Percentiles rank a stretch among this genome's conserved stretches.
Conservation (phyloP, 78 protist species). For the Dictyostelium firmibasis region DNA sequence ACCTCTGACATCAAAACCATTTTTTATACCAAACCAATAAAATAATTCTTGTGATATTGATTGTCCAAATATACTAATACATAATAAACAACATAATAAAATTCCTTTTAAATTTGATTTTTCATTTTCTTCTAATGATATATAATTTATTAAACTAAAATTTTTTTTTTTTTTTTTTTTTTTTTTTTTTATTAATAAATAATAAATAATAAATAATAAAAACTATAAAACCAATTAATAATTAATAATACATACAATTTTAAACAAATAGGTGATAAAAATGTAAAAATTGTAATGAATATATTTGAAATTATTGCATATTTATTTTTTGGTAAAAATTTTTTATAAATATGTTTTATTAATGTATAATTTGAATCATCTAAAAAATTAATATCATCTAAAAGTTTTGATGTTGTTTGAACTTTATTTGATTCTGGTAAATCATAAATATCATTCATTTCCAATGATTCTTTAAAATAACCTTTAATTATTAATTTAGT, state of each 20-base stretch:
- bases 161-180: too few species aligned
- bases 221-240: neutral
- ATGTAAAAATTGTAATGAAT: neutral
- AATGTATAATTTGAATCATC: slow-evolving; percentile 9
- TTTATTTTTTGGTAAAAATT: neutral
- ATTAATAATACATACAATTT: slow-evolving; percentile 1
- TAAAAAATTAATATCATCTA: neutral
- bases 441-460: slow-evolving; percentile 13
- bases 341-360: slow-evolving; percentile 4
- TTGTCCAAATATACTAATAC: neutral
- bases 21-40: slow-evolving; percentile 56
- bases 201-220: neutral
- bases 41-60: slow-evolving; percentile 10
- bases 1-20: slow-evolving; percentile 2
- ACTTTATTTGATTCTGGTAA: neutral
- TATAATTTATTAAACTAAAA: neutral
- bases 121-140: neutral
- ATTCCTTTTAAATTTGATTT: neutral
- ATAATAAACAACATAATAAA: neutral
- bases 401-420: neutral
- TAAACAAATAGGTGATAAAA: slow-evolving; percentile 14
- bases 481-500: slow-evolving; percentile 15
- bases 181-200: too few species aligned
- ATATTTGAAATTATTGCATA: neutral
- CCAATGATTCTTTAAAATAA: slow-evolving; percentile 10